Conservation (phyloP, 2,329 filamentous ascomycete species). For the Fusarium falciforme region DNA sequence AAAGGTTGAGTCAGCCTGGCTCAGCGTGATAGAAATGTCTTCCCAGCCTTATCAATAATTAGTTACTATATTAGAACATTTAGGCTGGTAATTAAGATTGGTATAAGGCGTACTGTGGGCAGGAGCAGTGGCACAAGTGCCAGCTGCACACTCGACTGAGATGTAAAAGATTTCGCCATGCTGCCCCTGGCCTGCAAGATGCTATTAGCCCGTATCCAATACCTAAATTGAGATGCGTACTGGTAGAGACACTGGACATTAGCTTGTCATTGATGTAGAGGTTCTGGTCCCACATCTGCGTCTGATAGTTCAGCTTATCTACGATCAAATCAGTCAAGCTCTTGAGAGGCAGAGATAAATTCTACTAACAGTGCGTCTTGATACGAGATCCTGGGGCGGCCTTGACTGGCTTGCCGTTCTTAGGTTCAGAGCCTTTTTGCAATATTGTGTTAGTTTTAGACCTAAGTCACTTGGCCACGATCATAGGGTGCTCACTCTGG, state of each 20-base stretch:
- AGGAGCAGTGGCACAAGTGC: conserved; percentile 9
- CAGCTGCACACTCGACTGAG: conserved; percentile 12
- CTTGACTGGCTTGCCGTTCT: conserved; percentile 1
- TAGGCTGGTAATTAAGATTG: too few species aligned
- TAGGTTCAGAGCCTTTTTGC: conserved; percentile 1
- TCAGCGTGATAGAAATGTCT: conserved; percentile 13
- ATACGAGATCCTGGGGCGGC: conserved; percentile 9
- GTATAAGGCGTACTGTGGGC: conserved; percentile 5
- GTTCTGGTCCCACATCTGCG: conserved; percentile 21
- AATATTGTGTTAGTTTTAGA: not conserved
- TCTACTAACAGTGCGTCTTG: conserved; percentile 8
- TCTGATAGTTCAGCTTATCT: conserved; percentile 11
- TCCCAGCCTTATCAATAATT: conserved; percentile 5
- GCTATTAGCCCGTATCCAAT: not conserved
- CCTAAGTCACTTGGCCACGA: not conserved
- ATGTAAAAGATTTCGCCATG: conserved; percentile 20
- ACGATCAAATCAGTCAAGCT: not conserved
- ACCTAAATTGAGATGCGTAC: not conserved
- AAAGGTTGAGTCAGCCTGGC: conserved; percentile 8
- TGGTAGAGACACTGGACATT: conserved; percentile 11
- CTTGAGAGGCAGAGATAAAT: not conserved
- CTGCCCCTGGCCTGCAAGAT: conserved; percentile 2
- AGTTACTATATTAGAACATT: too few species aligned
- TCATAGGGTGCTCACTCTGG: not conserved
- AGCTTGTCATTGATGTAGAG: conserved; percentile 13